Evolutionary conservation across 192 early-diverging fungal species (phyloP).

Genomic region (Phycomyces blakesleeanus): DNA sequence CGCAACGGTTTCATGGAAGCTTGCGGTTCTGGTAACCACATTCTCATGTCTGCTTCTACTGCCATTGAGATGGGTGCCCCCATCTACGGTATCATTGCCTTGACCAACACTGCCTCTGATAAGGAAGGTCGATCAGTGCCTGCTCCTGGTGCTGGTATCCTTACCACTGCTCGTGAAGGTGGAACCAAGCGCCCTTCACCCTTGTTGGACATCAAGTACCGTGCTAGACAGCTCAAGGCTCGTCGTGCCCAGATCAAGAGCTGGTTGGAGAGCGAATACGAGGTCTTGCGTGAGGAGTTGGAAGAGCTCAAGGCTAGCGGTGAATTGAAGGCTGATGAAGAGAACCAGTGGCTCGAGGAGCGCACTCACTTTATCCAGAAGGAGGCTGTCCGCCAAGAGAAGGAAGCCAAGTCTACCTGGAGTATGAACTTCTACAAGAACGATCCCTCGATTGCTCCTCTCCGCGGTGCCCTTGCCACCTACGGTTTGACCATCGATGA

Average conservation of each 20-base stretch:
- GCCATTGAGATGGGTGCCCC: slow-evolving; percentile 92
- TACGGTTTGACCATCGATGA: slow-evolving; percentile 91
- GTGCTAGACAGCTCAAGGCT: slow-evolving; percentile 66
- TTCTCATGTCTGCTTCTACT: slow-evolving; percentile 83
- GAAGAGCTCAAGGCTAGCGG: slow-evolving; percentile 49
- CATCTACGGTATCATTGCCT: slow-evolving; percentile 86
- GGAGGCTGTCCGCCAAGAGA: slow-evolving; percentile 68
- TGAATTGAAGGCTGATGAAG: slow-evolving; percentile 39
- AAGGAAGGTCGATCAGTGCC: slow-evolving; percentile 93
- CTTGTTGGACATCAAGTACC: slow-evolving; percentile 79
- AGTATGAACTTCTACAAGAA: slow-evolving; percentile 78
- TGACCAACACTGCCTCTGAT: slow-evolving; percentile 87
- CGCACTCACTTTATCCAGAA: slow-evolving; percentile 48
- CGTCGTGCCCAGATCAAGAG: slow-evolving; percentile 75
- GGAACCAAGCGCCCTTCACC: slow-evolving; percentile 49
- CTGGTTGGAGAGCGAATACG: slow-evolving; percentile 78
- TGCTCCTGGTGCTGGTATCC: slow-evolving; percentile 90
- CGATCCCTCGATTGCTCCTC: slow-evolving; percentile 71
- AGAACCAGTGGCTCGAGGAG: slow-evolving; percentile 42
- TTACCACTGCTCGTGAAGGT: slow-evolving; percentile 84
- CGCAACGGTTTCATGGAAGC: slow-evolving; percentile 91
- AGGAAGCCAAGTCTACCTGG: slow-evolving; percentile 69
- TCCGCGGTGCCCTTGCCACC: slow-evolving; percentile 82
- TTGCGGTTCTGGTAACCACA: slow-evolving; percentile 84
- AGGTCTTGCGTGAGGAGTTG: slow-evolving; percentile 62